Evolutionary conservation across 257 asterid species (phyloP).

Genomic region (Cinchona pubescens): DNA sequence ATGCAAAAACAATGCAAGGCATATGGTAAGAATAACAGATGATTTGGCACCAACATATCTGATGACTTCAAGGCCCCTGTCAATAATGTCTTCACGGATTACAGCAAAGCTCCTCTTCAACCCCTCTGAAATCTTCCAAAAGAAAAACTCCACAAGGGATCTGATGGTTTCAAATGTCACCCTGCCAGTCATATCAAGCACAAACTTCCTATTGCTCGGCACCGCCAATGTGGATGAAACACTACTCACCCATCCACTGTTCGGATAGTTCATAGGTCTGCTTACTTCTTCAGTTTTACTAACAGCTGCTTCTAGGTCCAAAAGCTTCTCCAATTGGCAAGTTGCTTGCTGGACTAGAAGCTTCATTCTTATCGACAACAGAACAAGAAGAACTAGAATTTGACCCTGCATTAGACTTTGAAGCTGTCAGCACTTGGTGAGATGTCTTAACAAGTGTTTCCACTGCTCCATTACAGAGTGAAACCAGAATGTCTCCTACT

Average conservation of each 20-base stretch:
- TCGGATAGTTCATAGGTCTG: conserved; percentile 36
- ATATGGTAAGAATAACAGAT: conserved; percentile 64
- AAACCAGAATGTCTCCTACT: conserved; percentile 58
- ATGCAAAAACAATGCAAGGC: conserved; percentile 65
- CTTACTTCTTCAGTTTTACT: conserved; percentile 28
- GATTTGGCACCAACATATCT: conserved; percentile 78
- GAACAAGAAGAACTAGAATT: conserved; percentile 32
- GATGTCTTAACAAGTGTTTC: conserved; percentile 90
- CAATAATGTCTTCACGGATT: conserved; percentile 60
- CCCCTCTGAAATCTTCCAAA: conserved; percentile 57
- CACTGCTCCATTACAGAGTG: conserved; percentile 85
- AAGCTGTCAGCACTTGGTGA: conserved; percentile 70
- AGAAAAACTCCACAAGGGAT: conserved; percentile 59
- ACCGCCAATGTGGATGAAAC: conserved; percentile 79
- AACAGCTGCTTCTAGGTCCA: conserved; percentile 26
- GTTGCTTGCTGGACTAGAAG: conserved; percentile 20
- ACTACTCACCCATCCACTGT: conserved; percentile 65
- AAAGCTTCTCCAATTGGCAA: too few relatives aligned
- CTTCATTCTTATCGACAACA: conserved; percentile 34
- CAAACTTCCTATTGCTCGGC: conserved; percentile 74
- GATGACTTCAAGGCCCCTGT: conserved; percentile 71
- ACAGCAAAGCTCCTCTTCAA: conserved; percentile 57
- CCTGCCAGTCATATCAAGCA: conserved; percentile 88
- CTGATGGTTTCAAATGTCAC: conserved; percentile 84
- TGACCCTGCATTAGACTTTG: conserved; percentile 37